These are phyloP conservation scores for Penstemon eatonii DNA, from an alignment of 257 asterid species.

Conservation along the genomic window DNA sequence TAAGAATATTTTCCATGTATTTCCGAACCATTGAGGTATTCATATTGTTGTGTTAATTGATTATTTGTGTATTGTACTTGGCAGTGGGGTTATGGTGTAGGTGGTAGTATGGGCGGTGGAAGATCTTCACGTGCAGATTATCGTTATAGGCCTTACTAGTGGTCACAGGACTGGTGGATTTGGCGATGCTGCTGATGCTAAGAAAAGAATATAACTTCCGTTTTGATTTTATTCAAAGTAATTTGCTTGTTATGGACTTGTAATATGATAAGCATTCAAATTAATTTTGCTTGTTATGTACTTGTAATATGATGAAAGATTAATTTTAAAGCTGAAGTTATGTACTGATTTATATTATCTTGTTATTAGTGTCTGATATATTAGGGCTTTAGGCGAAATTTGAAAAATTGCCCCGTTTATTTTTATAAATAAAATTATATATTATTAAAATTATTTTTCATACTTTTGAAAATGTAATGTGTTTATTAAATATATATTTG, in stretches of 20 bases:
- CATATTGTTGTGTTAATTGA: conserved; percentile 20
- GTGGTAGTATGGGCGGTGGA: conserved; percentile 58
- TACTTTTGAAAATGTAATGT: no score
- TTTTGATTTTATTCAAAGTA: not conserved
- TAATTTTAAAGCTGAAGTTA: not conserved
- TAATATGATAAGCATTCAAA: not conserved
- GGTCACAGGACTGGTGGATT: conserved; percentile 1
- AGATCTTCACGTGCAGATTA: conserved; percentile 83
- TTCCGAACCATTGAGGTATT: not conserved
- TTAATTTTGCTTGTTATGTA: no score
- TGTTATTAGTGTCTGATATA: no score
- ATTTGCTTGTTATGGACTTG: not conserved
- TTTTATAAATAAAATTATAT: no score
- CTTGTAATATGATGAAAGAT: conserved; percentile 12
- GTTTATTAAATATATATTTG: no score
- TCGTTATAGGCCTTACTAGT: conserved; percentile 85
- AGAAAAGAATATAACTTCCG: not conserved
- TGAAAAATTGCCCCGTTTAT: no score
- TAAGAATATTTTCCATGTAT: not conserved
- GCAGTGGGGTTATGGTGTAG: conserved; percentile 96
- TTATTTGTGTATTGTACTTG: conserved; percentile 13
- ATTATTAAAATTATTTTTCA: no score
- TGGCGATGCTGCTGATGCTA: not conserved
- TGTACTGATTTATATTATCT: not conserved
- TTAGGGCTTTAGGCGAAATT: no score